These are phyloP conservation scores for Hanseniaspora pseudoguilliermondii DNA, from an alignment of 805 yeast genomes.

Conservation along the genomic window DNA sequence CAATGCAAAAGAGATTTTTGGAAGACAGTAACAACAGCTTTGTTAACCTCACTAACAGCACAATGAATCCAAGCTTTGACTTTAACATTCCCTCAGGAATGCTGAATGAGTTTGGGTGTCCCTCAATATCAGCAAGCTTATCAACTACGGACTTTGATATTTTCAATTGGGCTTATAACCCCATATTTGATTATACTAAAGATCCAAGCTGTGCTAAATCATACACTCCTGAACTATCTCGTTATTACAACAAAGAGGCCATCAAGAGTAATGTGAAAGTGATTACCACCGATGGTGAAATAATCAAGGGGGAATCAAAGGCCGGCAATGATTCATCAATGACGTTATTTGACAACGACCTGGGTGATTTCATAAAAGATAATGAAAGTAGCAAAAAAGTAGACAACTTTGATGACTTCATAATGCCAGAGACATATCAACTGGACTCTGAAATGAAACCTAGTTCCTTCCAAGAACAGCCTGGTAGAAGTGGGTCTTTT, in stretches of 20 bases:
- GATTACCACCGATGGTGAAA: conserved; percentile 17
- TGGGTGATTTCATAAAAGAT: conserved; percentile 4
- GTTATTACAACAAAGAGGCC: conserved; percentile 7
- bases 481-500: conserved; percentile 21
- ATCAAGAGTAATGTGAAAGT: conserved; percentile 26
- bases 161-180: conserved; percentile 43
- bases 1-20: conserved; percentile 55
- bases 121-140: conserved; percentile 62
- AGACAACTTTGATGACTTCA: background rate
- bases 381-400: background rate
- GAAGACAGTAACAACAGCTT: conserved; percentile 53
- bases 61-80: conserved; percentile 68
- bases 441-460: conserved; percentile 8
- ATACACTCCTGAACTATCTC: conserved; percentile 16
- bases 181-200: conserved; percentile 23
- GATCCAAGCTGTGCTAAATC: conserved; percentile 18
- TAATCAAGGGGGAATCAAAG: conserved; percentile 27
- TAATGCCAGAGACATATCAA: conserved; percentile 6
- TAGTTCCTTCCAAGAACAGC: background rate
- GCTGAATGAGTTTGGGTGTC: conserved; percentile 29
- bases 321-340: conserved; percentile 14
- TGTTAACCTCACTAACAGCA: conserved; percentile 78
- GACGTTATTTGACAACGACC: background rate
- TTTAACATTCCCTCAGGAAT: conserved; percentile 42
- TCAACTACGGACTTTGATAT: conserved; percentile 56